phyloP scores from a whole-genome alignment of 176 grass and related monocot genomes.

The Bonia amplexicaulis region DNA sequence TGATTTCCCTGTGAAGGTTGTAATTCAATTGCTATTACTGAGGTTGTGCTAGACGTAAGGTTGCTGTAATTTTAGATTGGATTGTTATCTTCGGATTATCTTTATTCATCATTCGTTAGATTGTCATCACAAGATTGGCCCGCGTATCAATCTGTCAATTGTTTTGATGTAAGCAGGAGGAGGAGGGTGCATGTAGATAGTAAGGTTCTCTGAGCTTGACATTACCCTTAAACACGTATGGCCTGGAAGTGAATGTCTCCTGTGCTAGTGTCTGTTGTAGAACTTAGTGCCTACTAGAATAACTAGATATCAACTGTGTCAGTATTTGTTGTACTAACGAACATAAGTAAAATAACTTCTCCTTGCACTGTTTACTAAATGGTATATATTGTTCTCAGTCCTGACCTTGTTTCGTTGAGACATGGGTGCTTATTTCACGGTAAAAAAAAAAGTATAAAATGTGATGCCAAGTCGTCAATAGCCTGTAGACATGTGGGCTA shows the following conservation, averaged over 20 bases:
- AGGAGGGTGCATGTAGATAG: conserved; percentile 26
- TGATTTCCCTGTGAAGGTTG: too few relatives aligned
- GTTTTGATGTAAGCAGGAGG: conserved; percentile 30
- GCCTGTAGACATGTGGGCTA: not conserved
- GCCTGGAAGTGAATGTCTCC: not conserved
- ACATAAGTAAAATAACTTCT: not conserved
- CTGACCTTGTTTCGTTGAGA: not conserved
- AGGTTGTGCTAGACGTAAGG: too few relatives aligned
- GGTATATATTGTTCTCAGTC: not conserved
- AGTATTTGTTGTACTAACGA: not conserved
- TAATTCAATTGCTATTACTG: too few relatives aligned
- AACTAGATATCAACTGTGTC: not conserved
- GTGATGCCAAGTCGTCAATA: not conserved
- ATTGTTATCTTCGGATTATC: too few relatives aligned
- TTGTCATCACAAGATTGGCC: too few relatives aligned
- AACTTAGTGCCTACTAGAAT: not conserved
- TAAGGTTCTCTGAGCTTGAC: conserved; percentile 9
- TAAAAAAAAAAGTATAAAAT: not conserved
- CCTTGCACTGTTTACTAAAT: not conserved
- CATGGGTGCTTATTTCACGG: not conserved
- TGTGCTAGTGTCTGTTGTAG: not conserved
- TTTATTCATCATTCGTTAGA: too few relatives aligned
- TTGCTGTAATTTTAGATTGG: too few relatives aligned
- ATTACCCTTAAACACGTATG: not conserved
- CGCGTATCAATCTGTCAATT: not conserved